phyloP scores from a whole-genome alignment of 306 rosid genomes.

The Lablab purpureus region DNA sequence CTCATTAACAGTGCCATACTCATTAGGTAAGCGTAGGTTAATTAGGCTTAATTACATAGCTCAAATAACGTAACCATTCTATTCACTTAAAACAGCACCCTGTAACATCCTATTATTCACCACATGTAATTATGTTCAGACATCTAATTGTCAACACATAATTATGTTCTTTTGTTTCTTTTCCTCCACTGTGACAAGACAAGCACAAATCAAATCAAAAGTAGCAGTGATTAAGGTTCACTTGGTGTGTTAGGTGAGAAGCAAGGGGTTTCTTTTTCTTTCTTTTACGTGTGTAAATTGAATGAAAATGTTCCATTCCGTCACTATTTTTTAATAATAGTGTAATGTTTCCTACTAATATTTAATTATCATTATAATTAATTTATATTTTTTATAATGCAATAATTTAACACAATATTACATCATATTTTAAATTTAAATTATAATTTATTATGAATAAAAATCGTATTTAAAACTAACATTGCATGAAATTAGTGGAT shows the following conservation, averaged over 20 bases:
- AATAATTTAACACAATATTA: no score
- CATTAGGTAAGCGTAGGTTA: no score
- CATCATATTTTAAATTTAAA: no score
- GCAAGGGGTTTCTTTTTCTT: not conserved
- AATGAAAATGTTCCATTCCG: not conserved
- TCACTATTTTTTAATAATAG: not conserved
- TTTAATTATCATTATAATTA: no score
- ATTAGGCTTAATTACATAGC: no score
- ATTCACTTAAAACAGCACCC: not conserved
- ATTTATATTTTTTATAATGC: no score
- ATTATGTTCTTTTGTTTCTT: slow-evolving; percentile 10
- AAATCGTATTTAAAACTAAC: no score
- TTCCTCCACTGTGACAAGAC: not conserved
- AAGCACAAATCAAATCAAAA: not conserved
- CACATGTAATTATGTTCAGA: not conserved
- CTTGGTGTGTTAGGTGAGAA: not conserved
- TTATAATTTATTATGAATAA: no score
- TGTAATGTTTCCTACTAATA: no score
- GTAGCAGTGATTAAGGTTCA: slow-evolving; percentile 7
- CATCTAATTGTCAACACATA: not conserved
- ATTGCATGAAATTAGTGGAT: no score
- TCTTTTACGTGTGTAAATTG: not conserved
- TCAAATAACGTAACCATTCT: no score
- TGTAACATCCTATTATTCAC: not conserved
- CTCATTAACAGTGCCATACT: not conserved